A percentile compares a stretch with the other conserved stretches of the same genome.
Evolutionary conservation across 495 filamentous ascomycete genomes (phyloP).

Genomic region (Tuber microsphaerosporum): DNA sequence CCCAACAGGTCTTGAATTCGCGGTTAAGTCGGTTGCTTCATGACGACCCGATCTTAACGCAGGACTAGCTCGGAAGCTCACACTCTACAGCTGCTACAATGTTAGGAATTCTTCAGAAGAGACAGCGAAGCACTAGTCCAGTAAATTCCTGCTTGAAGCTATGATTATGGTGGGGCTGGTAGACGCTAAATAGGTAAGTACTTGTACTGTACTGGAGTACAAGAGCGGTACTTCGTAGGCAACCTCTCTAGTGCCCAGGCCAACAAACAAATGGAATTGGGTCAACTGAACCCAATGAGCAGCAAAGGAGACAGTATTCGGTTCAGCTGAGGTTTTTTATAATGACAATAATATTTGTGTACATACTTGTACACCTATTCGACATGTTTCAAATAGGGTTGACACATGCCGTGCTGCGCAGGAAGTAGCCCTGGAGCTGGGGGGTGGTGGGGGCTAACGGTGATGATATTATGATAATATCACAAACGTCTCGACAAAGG

Average conservation of each 20-base stretch:
- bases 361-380: background rate
- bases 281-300: background rate
- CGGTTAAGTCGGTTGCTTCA: background rate
- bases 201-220: background rate
- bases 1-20: background rate
- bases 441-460: background rate
- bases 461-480: background rate
- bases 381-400: background rate
- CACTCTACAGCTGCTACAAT: background rate
- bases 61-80: background rate
- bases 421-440: background rate
- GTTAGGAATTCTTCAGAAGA: background rate
- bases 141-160: background rate
- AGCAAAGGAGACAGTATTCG: background rate
- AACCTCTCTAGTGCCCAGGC: background rate
- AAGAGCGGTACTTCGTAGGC: background rate
- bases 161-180: background rate
- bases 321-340: background rate
- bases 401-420: background rate
- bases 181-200: background rate
- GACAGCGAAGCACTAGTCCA: background rate
- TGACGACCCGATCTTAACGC: background rate
- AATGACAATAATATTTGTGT: background rate
- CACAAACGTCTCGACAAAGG: background rate
- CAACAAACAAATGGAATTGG: background rate